A percentile compares a stretch with the other conserved stretches of the same genome.
Evolutionary conservation across 2,329 filamentous ascomycete species (phyloP).

Genomic region (Dactylellina sp.): DNA sequence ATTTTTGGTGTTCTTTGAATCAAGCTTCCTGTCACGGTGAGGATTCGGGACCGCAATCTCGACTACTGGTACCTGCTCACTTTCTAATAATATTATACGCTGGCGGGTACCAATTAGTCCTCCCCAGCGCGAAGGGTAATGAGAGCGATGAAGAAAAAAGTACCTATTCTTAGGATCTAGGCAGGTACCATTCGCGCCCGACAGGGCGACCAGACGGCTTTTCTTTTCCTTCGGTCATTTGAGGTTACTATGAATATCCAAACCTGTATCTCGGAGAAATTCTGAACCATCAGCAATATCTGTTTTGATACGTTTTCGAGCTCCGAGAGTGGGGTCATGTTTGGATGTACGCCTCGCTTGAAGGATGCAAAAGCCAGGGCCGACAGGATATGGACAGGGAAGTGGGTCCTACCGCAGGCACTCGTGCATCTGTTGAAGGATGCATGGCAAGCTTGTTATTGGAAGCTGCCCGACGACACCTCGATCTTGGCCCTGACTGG

Average conservation of each 20-base stretch:
- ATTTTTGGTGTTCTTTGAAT: background rate
- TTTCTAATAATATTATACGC: constrained; percentile 41
- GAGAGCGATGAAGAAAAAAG: constrained; percentile 16
- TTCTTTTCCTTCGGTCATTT: constrained; percentile 4
- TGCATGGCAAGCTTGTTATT: constrained; percentile 56
- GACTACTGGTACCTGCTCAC: constrained; percentile 41
- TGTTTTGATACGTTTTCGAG: constrained; percentile 43
- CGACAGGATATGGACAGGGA: constrained; percentile 21
- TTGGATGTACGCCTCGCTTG: constrained; percentile 48
- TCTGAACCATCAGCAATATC: constrained; percentile 31
- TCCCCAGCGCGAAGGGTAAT: constrained; percentile 51
- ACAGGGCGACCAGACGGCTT: constrained; percentile 9
- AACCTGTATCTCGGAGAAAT: constrained; percentile 26
- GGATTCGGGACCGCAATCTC: constrained; percentile 47
- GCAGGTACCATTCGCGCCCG: constrained; percentile 42
- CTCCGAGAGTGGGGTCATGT: constrained; percentile 29
- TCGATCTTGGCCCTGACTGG: constrained; percentile 18
- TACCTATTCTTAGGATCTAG: constrained; percentile 54
- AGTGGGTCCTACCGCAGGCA: constrained; percentile 18
- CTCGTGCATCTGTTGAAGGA: constrained; percentile 53
- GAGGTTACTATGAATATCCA: constrained; percentile 54
- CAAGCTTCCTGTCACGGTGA: constrained; percentile 31
- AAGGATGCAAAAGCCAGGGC: constrained; percentile 20
- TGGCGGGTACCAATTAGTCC: constrained; percentile 32
- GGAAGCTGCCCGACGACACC: constrained; percentile 45